Base-by-base conservation (phyloP, 164 flowering plant species). In the Umbilicus rupestris region DNA sequence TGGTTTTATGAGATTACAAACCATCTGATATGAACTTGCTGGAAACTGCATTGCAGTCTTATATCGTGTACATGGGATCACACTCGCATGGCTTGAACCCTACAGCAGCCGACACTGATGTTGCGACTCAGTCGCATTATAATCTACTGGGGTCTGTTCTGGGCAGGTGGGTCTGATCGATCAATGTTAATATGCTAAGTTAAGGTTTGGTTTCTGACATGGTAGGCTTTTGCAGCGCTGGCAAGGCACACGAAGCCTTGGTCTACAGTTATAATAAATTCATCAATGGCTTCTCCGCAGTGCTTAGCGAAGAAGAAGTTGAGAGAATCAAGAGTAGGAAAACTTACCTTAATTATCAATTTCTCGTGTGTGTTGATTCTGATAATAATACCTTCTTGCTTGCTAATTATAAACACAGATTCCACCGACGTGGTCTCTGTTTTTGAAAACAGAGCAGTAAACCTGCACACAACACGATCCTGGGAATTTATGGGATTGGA, bases 261-360 rank as follows among this genome's bases (percentile, higher is more conserved):
- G 35, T 69, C 17, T 73, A 73, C 69, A 69, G 72, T 3, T 73
- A 73, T 39, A 65, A 57, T 12, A 35, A 62, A 39, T 39, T 66
- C 41, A 73, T 73, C 5, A 73, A 73, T 69, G 75, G 72, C 12
- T 73, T 73, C 31, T 63, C 72, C 0, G 75, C 70, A 2, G 12
- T 46, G 14, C 72, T 73, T 4, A 52, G 63, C 7, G 69, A 73
- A 9, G 22, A 66, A 39, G 63, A 59, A 30, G 69, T 63, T 6
- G 66, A 41, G 20, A 50, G 41, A 37, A 35, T 50, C 29, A 26
- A 62, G 45, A 57, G 52, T 17, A 2, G 9, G 14, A 41, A 2
- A 14, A 24, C 2, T 31, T 12, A 45, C 47, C 9, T 0, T 42
- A 41, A 7, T 35, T 3, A 5, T 28, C 37, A 39, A 24, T 8